Conservation (phyloP, 306 rosid genomes). For the Spatholobus suberectus region DNA sequence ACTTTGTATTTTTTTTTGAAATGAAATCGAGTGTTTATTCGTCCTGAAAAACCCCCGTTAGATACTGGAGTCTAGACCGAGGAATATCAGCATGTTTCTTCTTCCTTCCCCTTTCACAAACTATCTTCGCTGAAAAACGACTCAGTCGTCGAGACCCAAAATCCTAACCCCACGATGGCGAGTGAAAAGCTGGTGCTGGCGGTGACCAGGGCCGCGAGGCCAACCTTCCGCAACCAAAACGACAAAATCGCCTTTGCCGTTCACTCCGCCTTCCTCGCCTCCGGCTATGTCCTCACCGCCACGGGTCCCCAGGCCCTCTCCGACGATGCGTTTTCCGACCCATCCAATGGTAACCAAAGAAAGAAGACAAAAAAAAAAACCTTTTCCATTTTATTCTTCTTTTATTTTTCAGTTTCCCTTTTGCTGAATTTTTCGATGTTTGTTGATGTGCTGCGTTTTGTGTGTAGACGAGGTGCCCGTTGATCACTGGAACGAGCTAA, state of each 20-base stretch:
- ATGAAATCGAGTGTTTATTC: too few species aligned
- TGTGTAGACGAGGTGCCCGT: slow-evolving; percentile 76
- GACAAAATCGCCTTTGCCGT: slow-evolving; percentile 84
- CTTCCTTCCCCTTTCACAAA: too few species aligned
- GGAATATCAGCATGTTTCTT: too few species aligned
- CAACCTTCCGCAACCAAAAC: slow-evolving; percentile 68
- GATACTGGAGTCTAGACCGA: too few species aligned
- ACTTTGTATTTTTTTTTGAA: too few species aligned
- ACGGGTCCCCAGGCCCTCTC: slow-evolving; percentile 68
- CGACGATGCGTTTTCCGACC: slow-evolving; percentile 58
- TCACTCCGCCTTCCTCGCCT: slow-evolving; percentile 77
- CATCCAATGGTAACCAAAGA: slow-evolving; percentile 56
- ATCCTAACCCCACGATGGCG: slow-evolving; percentile 48
- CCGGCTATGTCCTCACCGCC: slow-evolving; percentile 72
- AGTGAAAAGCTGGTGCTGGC: slow-evolving; percentile 72
- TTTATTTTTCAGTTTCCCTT: neutral
- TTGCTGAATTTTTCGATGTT: neutral
- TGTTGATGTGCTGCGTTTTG: slow-evolving; percentile 12
- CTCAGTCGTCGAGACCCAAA: too few species aligned
- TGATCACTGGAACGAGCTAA: too few species aligned
- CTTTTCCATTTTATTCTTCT: neutral
- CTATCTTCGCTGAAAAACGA: too few species aligned
- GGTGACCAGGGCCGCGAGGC: slow-evolving; percentile 84
- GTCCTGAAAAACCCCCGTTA: too few species aligned
- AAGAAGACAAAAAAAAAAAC: neutral